phyloP scores from a whole-genome alignment of 1,284 basidiomycete genomes.

The Rhodotorula sp. region DNA sequence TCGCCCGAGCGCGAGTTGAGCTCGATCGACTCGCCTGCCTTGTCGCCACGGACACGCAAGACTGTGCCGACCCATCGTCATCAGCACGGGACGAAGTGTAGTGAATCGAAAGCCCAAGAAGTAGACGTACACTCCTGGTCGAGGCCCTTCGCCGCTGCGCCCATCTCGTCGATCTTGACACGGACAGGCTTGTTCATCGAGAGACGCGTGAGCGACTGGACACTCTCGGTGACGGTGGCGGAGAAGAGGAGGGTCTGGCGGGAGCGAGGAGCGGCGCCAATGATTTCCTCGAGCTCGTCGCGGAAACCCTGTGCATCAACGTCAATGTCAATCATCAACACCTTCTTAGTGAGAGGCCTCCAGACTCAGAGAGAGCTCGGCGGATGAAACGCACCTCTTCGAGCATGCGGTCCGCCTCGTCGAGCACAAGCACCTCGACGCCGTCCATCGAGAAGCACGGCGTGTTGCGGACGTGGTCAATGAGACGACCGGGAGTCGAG shows the following conservation, averaged over 20 bases:
- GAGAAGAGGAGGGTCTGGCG: slow-evolving; percentile 98
- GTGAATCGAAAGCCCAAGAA: no score
- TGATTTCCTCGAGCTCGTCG: slow-evolving; percentile 93
- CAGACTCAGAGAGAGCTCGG: background rate
- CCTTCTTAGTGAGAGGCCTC: no score
- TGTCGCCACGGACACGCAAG: slow-evolving; percentile 71
- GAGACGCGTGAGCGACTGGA: slow-evolving; percentile 89
- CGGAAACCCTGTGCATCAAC: slow-evolving; percentile 66
- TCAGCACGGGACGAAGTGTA: background rate
- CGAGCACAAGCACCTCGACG: slow-evolving; percentile 89
- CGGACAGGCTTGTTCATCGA: slow-evolving; percentile 88
- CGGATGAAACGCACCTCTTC: slow-evolving; percentile 61
- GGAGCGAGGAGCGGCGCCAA: slow-evolving; percentile 80
- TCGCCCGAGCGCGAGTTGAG: slow-evolving; percentile 56
- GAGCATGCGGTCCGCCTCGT: slow-evolving; percentile 97
- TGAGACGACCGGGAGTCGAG: slow-evolving; percentile 92
- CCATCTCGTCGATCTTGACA: slow-evolving; percentile 92
- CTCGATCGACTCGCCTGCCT: slow-evolving; percentile 44
- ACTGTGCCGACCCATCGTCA: slow-evolving; percentile 10
- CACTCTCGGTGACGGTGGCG: slow-evolving; percentile 95
- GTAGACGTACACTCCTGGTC: slow-evolving; percentile 78
- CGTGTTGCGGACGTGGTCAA: slow-evolving; percentile 95
- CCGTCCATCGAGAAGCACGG: slow-evolving; percentile 90
- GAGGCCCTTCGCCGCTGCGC: slow-evolving; percentile 82
- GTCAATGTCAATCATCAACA: background rate